These are phyloP conservation scores for Colletotrichum zoysiae DNA, from an alignment of 2,329 filamentous ascomycete genomes.

Conservation along the genomic window DNA sequence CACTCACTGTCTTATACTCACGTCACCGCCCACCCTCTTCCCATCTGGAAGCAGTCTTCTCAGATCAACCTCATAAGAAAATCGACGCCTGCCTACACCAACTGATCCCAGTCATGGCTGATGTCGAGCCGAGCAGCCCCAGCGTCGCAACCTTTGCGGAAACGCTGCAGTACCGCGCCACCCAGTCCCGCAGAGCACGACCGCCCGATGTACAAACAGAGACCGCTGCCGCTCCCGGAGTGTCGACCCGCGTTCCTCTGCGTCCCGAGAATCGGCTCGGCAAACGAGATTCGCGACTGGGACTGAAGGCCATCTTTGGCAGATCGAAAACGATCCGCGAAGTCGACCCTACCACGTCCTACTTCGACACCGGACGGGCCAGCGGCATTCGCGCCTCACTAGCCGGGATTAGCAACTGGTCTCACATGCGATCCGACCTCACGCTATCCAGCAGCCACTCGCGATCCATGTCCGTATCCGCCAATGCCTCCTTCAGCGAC, in stretches of 20 bases:
- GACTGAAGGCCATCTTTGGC: slow-evolving; percentile 64
- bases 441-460: slow-evolving; percentile 18
- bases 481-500: slow-evolving; percentile 34
- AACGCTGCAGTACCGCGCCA: slow-evolving; percentile 49
- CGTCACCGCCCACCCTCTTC: slow-evolving; percentile 26
- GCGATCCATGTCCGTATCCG: slow-evolving; percentile 27
- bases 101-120: slow-evolving; percentile 35
- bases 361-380: slow-evolving; percentile 50
- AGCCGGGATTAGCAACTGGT: slow-evolving; percentile 60
- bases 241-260: slow-evolving; percentile 57
- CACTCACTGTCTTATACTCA: slow-evolving; percentile 38
- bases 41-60: slow-evolving; percentile 1
- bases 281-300: slow-evolving; percentile 65
- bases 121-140: slow-evolving; percentile 39
- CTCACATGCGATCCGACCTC: slow-evolving; percentile 47
- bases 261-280: slow-evolving; percentile 56
- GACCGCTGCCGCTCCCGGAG: slow-evolving; percentile 40
- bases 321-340: slow-evolving; percentile 57
- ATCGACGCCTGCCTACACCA: slow-evolving; percentile 21
- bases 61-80: neutral
- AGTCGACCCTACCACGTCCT: slow-evolving; percentile 48
- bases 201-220: slow-evolving; percentile 53
- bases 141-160: slow-evolving; percentile 43
- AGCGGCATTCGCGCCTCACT: slow-evolving; percentile 60
- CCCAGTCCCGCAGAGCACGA: slow-evolving; percentile 52